These are phyloP conservation scores for Haplographium delicatum DNA, from an alignment of 495 filamentous ascomycete species.

Conservation along the genomic window DNA sequence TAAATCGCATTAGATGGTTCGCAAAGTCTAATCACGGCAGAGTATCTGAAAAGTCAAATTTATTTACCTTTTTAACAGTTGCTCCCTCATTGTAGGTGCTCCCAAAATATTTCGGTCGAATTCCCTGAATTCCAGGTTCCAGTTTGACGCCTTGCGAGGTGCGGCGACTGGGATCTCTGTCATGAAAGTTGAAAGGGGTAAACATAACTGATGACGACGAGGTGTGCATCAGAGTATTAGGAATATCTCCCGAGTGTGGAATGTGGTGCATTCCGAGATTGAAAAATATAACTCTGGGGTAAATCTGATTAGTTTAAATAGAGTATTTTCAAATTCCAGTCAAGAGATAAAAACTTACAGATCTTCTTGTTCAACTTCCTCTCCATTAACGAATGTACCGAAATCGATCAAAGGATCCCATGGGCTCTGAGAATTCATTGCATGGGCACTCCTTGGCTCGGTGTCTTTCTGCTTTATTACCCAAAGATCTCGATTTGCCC, in stretches of 20 bases:
- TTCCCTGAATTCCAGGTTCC: neutral
- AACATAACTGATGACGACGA: constrained; percentile 10
- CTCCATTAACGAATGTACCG: constrained; percentile 48
- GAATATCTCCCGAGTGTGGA: constrained; percentile 39
- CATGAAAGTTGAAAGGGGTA: constrained; percentile 12
- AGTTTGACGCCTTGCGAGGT: constrained; percentile 2
- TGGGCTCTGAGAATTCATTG: constrained; percentile 42
- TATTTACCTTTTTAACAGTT: neutral
- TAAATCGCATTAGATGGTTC: neutral
- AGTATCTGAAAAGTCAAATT: neutral
- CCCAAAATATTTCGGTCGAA: constrained; percentile 6
- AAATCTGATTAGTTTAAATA: neutral
- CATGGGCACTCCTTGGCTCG: constrained; percentile 41
- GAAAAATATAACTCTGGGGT: constrained; percentile 38
- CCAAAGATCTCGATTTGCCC: constrained; percentile 45
- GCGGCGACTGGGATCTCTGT: constrained; percentile 3
- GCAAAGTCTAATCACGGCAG: neutral
- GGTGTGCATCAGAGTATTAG: constrained; percentile 10
- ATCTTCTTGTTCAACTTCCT: constrained; percentile 48
- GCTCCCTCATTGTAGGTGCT: neutral
- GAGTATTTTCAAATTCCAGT: constrained; percentile 1
- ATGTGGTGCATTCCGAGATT: constrained; percentile 56
- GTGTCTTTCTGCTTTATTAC: constrained; percentile 48
- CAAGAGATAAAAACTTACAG: constrained; percentile 24
- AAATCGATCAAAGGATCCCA: constrained; percentile 50